phyloP scores from a whole-genome alignment of 192 early-diverging fungal genomes.

The Coemansia sp. region DNA sequence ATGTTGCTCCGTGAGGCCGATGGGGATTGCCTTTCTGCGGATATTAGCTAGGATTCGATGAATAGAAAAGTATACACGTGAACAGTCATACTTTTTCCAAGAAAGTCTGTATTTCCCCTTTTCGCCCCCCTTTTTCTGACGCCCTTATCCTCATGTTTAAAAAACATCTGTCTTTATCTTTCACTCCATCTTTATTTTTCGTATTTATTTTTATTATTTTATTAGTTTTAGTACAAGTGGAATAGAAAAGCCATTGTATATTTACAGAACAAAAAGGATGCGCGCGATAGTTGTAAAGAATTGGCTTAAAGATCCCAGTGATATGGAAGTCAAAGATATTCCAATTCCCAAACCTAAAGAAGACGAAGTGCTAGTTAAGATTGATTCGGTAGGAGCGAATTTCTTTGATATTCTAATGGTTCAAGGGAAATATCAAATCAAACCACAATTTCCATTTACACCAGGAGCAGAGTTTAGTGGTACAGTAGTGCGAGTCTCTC shows the following conservation, averaged over 20 bases:
- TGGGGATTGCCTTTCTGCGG: not conserved
- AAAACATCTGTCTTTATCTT: not conserved
- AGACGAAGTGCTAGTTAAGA: constrained; percentile 64
- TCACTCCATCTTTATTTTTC: not conserved
- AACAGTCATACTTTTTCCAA: not conserved
- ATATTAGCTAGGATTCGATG: not conserved
- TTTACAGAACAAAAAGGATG: constrained; percentile 17
- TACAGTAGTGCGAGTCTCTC: constrained; percentile 52
- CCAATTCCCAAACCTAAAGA: constrained; percentile 60
- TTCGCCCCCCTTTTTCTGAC: not conserved
- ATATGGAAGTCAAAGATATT: constrained; percentile 57
- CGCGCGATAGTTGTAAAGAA: constrained; percentile 59
- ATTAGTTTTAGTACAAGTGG: not conserved
- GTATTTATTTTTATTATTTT: not conserved
- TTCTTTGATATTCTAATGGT: constrained; percentile 76
- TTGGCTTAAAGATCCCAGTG: constrained; percentile 59
- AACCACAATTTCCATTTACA: constrained; percentile 68
- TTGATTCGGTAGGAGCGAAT: constrained; percentile 68
- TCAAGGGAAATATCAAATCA: constrained; percentile 74
- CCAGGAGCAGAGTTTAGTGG: constrained; percentile 74
- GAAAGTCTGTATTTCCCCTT: no score
- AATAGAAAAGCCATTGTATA: not conserved
- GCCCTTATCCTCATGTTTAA: not conserved
- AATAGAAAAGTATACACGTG: not conserved
- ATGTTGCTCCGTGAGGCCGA: not conserved